Evolutionary conservation across 495 filamentous ascomycete species (phyloP).

Genomic region (Penicillium simplicissimum): DNA sequence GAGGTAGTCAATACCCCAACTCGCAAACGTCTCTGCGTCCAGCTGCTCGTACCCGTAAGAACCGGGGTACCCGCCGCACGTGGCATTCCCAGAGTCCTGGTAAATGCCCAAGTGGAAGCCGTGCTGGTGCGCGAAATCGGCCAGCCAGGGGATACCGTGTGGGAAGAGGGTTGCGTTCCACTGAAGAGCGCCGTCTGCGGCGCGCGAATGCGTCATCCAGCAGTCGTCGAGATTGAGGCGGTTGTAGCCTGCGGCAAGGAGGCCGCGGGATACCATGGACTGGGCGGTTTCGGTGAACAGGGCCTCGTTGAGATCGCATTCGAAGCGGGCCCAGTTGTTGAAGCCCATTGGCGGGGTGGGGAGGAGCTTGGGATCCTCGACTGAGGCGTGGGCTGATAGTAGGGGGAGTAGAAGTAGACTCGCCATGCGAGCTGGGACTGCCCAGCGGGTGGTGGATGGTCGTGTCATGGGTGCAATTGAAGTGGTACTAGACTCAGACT

Average conservation of each 20-base stretch:
- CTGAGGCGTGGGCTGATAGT: conserved; percentile 21
- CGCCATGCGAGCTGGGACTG: conserved; percentile 13
- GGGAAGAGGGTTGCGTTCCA: conserved; percentile 43
- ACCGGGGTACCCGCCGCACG: conserved; percentile 44
- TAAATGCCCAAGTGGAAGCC: conserved; percentile 46
- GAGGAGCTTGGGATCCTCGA: conserved; percentile 24
- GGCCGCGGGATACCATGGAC: conserved; percentile 38
- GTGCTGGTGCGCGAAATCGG: conserved; percentile 28
- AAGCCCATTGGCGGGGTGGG: conserved; percentile 47
- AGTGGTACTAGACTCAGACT: not conserved
- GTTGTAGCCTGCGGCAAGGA: conserved; percentile 41
- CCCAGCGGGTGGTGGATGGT: conserved; percentile 4
- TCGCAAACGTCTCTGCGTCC: conserved; percentile 40
- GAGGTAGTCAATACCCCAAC: conserved; percentile 46
- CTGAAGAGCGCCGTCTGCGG: conserved; percentile 32
- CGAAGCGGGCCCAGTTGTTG: conserved; percentile 47
- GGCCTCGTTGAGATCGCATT: conserved; percentile 45
- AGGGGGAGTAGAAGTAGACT: conserved; percentile 21
- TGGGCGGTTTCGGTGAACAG: conserved; percentile 43
- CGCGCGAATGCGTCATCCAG: conserved; percentile 38
- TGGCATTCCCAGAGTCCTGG: conserved; percentile 41
- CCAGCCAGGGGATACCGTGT: conserved; percentile 43
- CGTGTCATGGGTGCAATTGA: not conserved
- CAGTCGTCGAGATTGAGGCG: conserved; percentile 47
- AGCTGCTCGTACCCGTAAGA: conserved; percentile 38